A percentile compares a stretch with the other conserved stretches of the same genome.
Conservation (phyloP, 2,329 filamentous ascomycete species). For the Talaromyces verruculosus region DNA sequence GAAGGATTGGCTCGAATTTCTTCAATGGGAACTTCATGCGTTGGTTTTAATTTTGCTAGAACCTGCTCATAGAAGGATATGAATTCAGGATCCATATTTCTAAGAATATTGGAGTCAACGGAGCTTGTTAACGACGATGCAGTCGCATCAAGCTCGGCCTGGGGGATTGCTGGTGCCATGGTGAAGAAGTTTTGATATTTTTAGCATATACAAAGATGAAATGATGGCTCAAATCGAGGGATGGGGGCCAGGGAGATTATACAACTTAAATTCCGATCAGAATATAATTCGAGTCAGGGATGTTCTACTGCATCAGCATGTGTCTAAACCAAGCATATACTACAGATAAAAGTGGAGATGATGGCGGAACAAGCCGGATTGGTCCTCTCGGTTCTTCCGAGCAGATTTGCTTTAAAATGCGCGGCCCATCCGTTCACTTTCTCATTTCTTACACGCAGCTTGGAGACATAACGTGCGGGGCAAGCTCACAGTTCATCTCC, state of each 20-base stretch:
- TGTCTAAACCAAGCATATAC: neutral
- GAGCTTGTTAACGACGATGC: neutral
- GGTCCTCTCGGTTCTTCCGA: slow-evolving; percentile 1
- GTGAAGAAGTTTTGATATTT: neutral
- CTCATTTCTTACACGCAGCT: neutral
- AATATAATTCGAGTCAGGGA: neutral
- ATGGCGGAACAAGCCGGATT: neutral
- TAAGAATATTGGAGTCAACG: neutral
- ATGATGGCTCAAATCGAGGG: neutral
- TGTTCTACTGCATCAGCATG: neutral
- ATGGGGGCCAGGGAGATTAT: neutral
- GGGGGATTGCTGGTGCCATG: neutral
- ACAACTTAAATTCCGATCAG: neutral
- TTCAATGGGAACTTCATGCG: slow-evolving; percentile 45
- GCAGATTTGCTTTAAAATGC: neutral
- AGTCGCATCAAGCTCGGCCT: neutral
- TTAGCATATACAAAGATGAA: neutral
- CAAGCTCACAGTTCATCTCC: neutral
- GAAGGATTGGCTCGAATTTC: slow-evolving; percentile 41
- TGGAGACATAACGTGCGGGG: neutral
- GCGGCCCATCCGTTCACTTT: neutral
- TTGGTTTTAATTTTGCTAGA: slow-evolving; percentile 22
- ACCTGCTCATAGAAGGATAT: neutral
- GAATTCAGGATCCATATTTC: slow-evolving; percentile 6
- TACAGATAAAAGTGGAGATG: neutral